phyloP scores from a whole-genome alignment of 148 eudicot genomes.

The Simmondsia chinensis region DNA sequence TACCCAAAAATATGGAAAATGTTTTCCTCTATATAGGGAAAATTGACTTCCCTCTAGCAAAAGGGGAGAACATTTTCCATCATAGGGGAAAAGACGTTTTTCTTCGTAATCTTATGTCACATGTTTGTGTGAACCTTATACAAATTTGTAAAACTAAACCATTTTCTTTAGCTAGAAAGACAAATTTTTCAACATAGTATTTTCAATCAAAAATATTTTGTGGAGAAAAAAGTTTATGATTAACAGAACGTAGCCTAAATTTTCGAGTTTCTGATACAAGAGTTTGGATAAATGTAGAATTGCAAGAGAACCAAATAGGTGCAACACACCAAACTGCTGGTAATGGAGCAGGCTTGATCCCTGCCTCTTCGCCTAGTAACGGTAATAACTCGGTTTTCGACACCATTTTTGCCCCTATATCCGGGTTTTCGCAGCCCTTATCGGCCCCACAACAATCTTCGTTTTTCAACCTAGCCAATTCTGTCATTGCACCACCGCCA shows the following conservation, averaged over 20 bases:
- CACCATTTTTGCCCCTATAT: slow-evolving; percentile 24
- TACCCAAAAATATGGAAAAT: too few species aligned
- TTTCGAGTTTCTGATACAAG: too few species aligned
- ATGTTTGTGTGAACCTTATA: too few species aligned
- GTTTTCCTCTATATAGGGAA: too few species aligned
- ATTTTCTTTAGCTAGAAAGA: too few species aligned
- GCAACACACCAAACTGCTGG: slow-evolving; percentile 11
- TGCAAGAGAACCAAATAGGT: slow-evolving; percentile 30
- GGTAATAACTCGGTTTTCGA: slow-evolving; percentile 18
- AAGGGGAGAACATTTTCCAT: too few species aligned
- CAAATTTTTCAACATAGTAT: too few species aligned
- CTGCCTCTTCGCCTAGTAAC: slow-evolving; percentile 11
- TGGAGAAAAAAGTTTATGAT: not conserved
- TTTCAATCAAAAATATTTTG: not conserved
- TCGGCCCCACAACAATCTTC: slow-evolving; percentile 2
- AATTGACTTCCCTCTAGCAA: too few species aligned
- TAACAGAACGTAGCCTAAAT: too few species aligned
- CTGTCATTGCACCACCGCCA: slow-evolving; percentile 1
- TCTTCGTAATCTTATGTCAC: too few species aligned
- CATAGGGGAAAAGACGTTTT: too few species aligned
- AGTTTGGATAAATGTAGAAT: slow-evolving; percentile 30
- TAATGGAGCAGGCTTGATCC: slow-evolving; percentile 15
- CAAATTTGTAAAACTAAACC: too few species aligned
- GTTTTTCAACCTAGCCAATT: slow-evolving; percentile 17
- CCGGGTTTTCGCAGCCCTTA: slow-evolving; percentile 17